Percentiles rank a stretch among this genome's conserved stretches.
Evolutionary conservation across 768 basidiomycete genomes (phyloP).

Genomic region (Multifurca ochricompacta): DNA sequence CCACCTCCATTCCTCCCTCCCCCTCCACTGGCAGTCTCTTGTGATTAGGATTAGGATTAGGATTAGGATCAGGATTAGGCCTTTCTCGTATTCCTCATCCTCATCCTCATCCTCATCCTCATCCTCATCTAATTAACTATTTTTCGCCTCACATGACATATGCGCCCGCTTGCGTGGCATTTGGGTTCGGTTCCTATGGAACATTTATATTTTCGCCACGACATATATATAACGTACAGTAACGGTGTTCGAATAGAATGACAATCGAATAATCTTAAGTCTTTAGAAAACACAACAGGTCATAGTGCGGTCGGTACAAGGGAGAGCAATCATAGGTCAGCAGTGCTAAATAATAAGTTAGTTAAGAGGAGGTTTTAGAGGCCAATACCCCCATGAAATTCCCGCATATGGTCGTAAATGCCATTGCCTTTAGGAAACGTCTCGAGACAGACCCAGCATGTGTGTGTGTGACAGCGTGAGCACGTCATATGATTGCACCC

Average conservation of each 20-base stretch:
- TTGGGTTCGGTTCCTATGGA: slow-evolving; percentile 10
- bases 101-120: not conserved
- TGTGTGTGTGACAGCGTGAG: slow-evolving; percentile 62
- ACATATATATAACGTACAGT: slow-evolving; percentile 14
- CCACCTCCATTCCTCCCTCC: no score
- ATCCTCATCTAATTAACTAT: not conserved
- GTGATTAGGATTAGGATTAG: no score
- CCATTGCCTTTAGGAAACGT: slow-evolving; percentile 61
- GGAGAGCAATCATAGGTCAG: not conserved
- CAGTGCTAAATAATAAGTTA: not conserved
- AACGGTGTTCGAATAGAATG: slow-evolving; percentile 15
- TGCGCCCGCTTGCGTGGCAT: slow-evolving; percentile 8
- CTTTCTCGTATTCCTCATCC: not conserved
- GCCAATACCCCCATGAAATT: slow-evolving; percentile 45
- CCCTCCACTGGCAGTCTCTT: no score
- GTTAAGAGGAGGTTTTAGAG: not conserved
- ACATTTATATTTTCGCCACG: slow-evolving; percentile 9
- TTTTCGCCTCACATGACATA: slow-evolving; percentile 1
- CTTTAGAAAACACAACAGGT: not conserved
- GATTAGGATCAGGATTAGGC: not conserved
- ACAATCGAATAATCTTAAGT: slow-evolving; percentile 10
- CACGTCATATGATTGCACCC: slow-evolving; percentile 87
- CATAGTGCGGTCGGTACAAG: not conserved
- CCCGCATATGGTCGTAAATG: slow-evolving; percentile 75
- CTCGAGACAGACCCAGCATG: slow-evolving; percentile 72